phyloP scores from a whole-genome alignment of 1,284 basidiomycete genomes.

The Fomitopsis schrenkii region DNA sequence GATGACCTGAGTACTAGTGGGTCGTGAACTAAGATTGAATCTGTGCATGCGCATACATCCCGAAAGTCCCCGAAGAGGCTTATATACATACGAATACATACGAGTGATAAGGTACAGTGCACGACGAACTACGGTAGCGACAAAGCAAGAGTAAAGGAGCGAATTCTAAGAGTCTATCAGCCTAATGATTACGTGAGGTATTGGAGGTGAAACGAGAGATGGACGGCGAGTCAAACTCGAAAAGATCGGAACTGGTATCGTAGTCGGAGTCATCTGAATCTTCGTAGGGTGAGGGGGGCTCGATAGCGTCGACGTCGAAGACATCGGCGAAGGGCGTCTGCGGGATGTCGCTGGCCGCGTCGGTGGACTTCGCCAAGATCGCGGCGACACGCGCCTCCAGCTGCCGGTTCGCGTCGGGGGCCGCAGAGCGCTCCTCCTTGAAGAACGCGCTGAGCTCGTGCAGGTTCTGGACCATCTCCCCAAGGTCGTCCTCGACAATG shows the following conservation, averaged over 20 bases:
- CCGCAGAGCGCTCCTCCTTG: slow-evolving; percentile 46
- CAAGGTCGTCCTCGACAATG: slow-evolving; percentile 62
- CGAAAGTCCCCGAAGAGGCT: background rate
- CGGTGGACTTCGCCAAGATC: slow-evolving; percentile 72
- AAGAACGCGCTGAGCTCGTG: slow-evolving; percentile 87
- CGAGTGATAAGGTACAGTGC: background rate
- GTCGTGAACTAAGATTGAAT: too few relatives aligned
- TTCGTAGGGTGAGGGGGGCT: slow-evolving; percentile 32
- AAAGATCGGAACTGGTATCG: slow-evolving; percentile 65
- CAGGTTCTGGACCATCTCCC: slow-evolving; percentile 81
- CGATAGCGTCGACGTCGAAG: slow-evolving; percentile 49
- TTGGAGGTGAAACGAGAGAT: slow-evolving; percentile 5
- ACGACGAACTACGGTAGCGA: background rate
- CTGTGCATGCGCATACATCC: background rate
- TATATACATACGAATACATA: background rate
- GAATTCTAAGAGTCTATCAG: background rate
- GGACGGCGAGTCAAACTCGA: slow-evolving; percentile 58
- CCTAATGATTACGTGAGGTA: slow-evolving; percentile 2
- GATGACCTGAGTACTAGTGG: too few relatives aligned
- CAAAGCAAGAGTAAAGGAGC: background rate
- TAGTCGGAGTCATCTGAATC: slow-evolving; percentile 38
- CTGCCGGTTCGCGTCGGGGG: slow-evolving; percentile 45
- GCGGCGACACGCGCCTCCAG: slow-evolving; percentile 75
- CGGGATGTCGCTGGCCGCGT: slow-evolving; percentile 48
- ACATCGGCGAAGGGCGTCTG: slow-evolving; percentile 77